Percentiles rank a stretch among this genome's conserved stretches.
These are phyloP conservation scores for Nectriaceae sp. DNA, from an alignment of 2,329 filamentous ascomycete genomes.

Conservation along the genomic window DNA sequence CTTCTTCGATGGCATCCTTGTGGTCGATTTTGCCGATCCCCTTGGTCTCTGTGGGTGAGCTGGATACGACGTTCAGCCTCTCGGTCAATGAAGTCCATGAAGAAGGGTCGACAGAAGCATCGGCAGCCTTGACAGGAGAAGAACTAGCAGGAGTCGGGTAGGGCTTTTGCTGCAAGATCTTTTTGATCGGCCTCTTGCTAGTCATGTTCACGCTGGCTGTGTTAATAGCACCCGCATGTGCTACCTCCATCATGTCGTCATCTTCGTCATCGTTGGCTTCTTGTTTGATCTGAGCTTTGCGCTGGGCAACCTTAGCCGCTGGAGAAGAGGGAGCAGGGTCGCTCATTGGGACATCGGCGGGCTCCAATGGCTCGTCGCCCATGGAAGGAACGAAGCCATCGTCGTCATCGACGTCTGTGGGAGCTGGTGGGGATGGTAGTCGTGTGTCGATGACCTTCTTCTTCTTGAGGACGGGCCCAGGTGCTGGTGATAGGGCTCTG, in stretches of 20 bases:
- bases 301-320: conserved; percentile 73
- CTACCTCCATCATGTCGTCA: conserved; percentile 85
- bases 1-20: conserved; percentile 86
- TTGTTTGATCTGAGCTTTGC: conserved; percentile 60
- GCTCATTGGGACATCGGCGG: conserved; percentile 70
- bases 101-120: conserved; percentile 70
- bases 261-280: conserved; percentile 67
- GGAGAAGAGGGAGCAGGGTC: conserved; percentile 88
- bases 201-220: conserved; percentile 80
- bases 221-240: conserved; percentile 70
- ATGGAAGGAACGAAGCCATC: conserved; percentile 54
- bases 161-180: conserved; percentile 65
- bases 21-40: conserved; percentile 79
- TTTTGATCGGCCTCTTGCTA: conserved; percentile 72
- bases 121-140: conserved; percentile 66
- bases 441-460: conserved; percentile 54
- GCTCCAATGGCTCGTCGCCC: conserved; percentile 55
- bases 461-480: conserved; percentile 57
- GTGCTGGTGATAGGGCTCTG: conserved; percentile 76
- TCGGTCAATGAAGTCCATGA: conserved; percentile 87
- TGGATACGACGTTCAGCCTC: conserved; percentile 83
- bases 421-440: conserved; percentile 48
- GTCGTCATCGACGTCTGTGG: conserved; percentile 50
- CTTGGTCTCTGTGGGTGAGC: conserved; percentile 63
- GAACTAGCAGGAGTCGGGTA: conserved; percentile 75